A percentile compares a stretch with the other conserved stretches of the same genome.
These are phyloP conservation scores for Apiospora sp. DNA, from an alignment of 2,329 filamentous ascomycete species.

Conservation along the genomic window DNA sequence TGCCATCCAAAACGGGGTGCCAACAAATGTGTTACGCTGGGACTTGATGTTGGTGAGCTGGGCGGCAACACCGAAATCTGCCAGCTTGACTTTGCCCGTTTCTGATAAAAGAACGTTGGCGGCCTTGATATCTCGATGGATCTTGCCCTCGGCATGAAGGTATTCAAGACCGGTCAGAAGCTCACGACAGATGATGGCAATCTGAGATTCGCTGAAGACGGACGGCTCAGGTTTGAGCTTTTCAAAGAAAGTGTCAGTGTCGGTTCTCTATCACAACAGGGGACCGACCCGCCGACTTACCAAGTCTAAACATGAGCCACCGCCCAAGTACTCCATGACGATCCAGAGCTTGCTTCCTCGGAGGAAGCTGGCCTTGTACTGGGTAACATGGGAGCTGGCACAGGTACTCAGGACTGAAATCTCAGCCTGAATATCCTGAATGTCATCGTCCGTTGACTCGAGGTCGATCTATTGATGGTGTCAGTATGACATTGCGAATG, in stretches of 20 bases:
- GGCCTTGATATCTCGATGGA: constrained; percentile 96
- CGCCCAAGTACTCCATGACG: constrained; percentile 97
- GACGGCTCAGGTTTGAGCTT: constrained; percentile 78
- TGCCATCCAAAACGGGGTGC: constrained; percentile 97
- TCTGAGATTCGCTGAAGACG: constrained; percentile 86
- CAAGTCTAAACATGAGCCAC: constrained; percentile 93
- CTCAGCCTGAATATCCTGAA: constrained; percentile 97
- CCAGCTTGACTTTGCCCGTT: constrained; percentile 89
- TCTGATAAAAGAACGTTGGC: constrained; percentile 95
- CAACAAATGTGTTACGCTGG: constrained; percentile 95
- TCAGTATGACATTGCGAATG: constrained; percentile 1
- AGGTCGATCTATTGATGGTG: constrained; percentile 80
- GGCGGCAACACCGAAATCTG: constrained; percentile 96
- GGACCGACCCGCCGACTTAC: constrained; percentile 55
- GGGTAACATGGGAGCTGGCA: constrained; percentile 90
- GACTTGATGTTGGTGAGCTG: constrained; percentile 98
- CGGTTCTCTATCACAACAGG: not conserved
- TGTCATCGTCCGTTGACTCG: constrained; percentile 97
- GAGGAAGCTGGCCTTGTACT: constrained; percentile 97
- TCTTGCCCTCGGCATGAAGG: constrained; percentile 91
- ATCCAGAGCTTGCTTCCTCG: constrained; percentile 98
- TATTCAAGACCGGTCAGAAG: constrained; percentile 91
- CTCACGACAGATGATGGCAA: constrained; percentile 93
- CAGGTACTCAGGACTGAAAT: constrained; percentile 96
- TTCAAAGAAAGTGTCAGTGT: constrained; percentile 44